Evolutionary conservation across 1,284 basidiomycete genomes (phyloP).

Genomic region (Veloporphyrellus conicus): DNA sequence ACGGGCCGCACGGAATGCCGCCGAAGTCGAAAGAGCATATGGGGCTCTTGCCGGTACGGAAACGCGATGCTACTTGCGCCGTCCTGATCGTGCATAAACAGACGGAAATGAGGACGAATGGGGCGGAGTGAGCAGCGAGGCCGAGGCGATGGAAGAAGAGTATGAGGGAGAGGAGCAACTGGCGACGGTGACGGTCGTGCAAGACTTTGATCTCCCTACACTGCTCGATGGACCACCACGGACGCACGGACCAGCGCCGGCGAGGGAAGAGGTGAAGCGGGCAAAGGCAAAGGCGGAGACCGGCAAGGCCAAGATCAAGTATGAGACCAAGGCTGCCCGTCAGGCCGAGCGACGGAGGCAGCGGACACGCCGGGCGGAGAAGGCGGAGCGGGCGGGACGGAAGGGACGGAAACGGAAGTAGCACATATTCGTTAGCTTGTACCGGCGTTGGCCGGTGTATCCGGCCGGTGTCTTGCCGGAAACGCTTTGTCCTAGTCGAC

Average conservation of each 20-base stretch:
- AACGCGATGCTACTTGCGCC: conserved; percentile 1
- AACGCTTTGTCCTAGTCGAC: conserved; percentile 1
- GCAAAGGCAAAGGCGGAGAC: conserved; percentile 11
- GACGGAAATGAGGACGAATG: conserved; percentile 43
- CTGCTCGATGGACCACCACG: conserved; percentile 48
- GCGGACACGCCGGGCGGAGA: conserved; percentile 56
- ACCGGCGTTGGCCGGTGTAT: conserved; percentile 7
- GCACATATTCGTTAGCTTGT: conserved; percentile 16
- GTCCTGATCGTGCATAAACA: conserved; percentile 15
- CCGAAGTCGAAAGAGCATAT: conserved; percentile 67
- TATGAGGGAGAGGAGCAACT: conserved; percentile 72
- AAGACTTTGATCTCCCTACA: conserved; percentile 69
- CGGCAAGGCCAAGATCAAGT: conserved; percentile 37
- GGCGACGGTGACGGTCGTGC: conserved; percentile 78
- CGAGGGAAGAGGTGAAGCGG: conserved; percentile 6
- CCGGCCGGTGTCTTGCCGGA: conserved; percentile 14
- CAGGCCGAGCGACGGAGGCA: conserved; percentile 55
- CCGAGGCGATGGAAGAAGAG: conserved; percentile 51
- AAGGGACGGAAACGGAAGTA: conserved; percentile 48
- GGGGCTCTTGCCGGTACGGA: conserved; percentile 47
- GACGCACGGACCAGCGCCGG: background rate
- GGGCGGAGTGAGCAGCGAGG: conserved; percentile 25
- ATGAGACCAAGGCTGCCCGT: conserved; percentile 61
- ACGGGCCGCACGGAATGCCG: conserved; percentile 65
- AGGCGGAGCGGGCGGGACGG: conserved; percentile 63